Evolutionary conservation across 2,329 filamentous ascomycete species (phyloP).

Genomic region (Diaporthe sp.): DNA sequence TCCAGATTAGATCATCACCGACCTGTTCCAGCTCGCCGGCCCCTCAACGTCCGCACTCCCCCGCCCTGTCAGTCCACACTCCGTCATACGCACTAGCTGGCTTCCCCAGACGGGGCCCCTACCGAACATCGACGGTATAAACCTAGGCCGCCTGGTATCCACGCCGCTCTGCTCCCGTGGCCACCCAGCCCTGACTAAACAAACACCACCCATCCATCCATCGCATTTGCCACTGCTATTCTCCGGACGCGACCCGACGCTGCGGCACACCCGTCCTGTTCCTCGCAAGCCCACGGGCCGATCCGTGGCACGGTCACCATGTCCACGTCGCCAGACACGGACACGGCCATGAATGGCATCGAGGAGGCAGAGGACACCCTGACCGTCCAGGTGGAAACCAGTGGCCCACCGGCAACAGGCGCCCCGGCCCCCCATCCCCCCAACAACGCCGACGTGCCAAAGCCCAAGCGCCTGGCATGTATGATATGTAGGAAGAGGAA

Average conservation of each 20-base stretch:
- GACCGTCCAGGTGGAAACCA: slow-evolving; percentile 25
- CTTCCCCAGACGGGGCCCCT: background rate
- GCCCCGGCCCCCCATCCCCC: slow-evolving; percentile 50
- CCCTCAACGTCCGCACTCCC: slow-evolving; percentile 18
- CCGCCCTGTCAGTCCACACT: background rate
- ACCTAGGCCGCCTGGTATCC: background rate
- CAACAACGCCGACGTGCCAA: slow-evolving; percentile 72
- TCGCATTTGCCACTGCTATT: slow-evolving; percentile 7
- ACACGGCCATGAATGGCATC: slow-evolving; percentile 48
- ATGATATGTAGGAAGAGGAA: slow-evolving; percentile 95
- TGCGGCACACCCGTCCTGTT: background rate
- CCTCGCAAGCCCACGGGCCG: slow-evolving; percentile 29
- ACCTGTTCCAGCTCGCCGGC: slow-evolving; percentile 11
- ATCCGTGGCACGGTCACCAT: slow-evolving; percentile 43
- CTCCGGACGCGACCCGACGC: slow-evolving; percentile 12
- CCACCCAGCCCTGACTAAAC: slow-evolving; percentile 11
- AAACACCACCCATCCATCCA: background rate
- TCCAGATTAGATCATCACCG: slow-evolving; percentile 25
- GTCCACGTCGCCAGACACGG: slow-evolving; percentile 56
- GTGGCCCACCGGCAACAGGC: slow-evolving; percentile 52
- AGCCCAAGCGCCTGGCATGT: slow-evolving; percentile 94
- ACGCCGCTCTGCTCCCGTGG: background rate
- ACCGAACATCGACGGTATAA: background rate
- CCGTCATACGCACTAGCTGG: background rate
- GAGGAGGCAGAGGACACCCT: slow-evolving; percentile 40